phyloP scores from a whole-genome alignment of 2,329 filamentous ascomycete genomes.

The Fusarium sp. region DNA sequence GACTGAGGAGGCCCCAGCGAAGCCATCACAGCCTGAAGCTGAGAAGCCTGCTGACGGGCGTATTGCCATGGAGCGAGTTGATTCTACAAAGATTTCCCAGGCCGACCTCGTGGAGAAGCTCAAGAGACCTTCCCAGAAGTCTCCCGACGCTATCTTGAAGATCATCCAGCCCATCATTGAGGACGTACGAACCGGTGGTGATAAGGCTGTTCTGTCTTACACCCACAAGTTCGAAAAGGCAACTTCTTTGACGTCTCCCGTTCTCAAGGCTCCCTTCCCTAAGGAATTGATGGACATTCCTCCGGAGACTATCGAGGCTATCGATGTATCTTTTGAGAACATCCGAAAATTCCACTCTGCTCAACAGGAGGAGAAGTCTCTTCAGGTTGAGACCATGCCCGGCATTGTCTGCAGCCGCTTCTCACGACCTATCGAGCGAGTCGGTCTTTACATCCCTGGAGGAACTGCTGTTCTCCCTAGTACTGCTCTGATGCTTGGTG shows the following conservation, averaged over 20 bases:
- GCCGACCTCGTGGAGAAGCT: conserved; percentile 78
- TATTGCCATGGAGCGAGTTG: conserved; percentile 86
- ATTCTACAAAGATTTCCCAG: conserved; percentile 72
- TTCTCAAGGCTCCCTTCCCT: conserved; percentile 90
- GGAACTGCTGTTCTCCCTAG: conserved; percentile 97
- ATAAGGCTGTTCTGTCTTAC: conserved; percentile 89
- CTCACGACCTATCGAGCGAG: conserved; percentile 88
- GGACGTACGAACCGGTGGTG: conserved; percentile 83
- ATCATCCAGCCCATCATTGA: conserved; percentile 94
- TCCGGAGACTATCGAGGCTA: conserved; percentile 87
- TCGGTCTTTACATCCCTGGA: conserved; percentile 96
- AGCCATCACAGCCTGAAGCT: conserved; percentile 46
- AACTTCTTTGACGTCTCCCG: conserved; percentile 87
- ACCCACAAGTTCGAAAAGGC: conserved; percentile 99
- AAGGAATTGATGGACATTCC: conserved; percentile 85
- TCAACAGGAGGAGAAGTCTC: conserved; percentile 83
- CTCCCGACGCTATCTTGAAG: conserved; percentile 90
- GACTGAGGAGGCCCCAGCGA: conserved; percentile 51
- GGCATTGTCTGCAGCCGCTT: conserved; percentile 96
- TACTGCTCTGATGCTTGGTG: conserved; percentile 96
- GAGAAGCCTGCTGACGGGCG: conserved; percentile 58
- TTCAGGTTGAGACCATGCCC: conserved; percentile 96
- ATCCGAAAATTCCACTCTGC: conserved; percentile 94
- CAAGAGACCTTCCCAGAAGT: conserved; percentile 91
- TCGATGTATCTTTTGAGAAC: conserved; percentile 93